These are phyloP conservation scores for Purpureocillium takamizusanense DNA, from an alignment of 2,329 filamentous ascomycete species.

Conservation along the genomic window DNA sequence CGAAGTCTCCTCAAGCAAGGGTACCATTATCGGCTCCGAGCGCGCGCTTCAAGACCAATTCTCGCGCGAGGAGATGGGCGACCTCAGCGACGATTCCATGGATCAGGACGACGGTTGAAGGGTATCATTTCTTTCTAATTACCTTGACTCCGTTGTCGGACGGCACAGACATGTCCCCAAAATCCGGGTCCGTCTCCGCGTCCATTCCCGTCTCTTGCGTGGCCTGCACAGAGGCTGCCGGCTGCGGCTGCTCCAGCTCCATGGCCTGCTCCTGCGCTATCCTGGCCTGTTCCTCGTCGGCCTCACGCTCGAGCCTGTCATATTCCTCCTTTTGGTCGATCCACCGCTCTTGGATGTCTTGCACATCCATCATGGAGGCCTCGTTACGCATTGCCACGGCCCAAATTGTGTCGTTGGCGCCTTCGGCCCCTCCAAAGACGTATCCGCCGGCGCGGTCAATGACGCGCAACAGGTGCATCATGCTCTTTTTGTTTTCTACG, in stretches of 20 bases:
- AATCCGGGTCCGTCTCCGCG: slow-evolving; percentile 31
- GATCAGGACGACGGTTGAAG: slow-evolving; percentile 28
- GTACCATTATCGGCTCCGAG: slow-evolving; percentile 8
- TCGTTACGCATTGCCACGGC: slow-evolving; percentile 83
- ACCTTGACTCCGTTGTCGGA: slow-evolving; percentile 63
- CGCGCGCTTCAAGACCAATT: slow-evolving; percentile 16
- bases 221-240: slow-evolving; percentile 9
- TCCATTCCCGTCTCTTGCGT: slow-evolving; percentile 7
- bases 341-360: slow-evolving; percentile 94
- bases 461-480: slow-evolving; percentile 83
- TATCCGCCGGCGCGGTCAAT: slow-evolving; percentile 92
- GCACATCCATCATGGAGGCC: slow-evolving; percentile 65
- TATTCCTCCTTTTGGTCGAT: slow-evolving; percentile 82
- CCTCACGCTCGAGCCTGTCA: slow-evolving; percentile 68
- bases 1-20: slow-evolving; percentile 8
- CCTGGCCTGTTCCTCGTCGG: slow-evolving; percentile 67
- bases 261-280: slow-evolving; percentile 26
- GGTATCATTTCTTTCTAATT: slow-evolving; percentile 52
- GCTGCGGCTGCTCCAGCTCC: slow-evolving; percentile 21
- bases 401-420: slow-evolving; percentile 95
- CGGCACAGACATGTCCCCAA: slow-evolving; percentile 42
- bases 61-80: slow-evolving; percentile 32
- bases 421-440: slow-evolving; percentile 82
- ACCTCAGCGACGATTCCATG: slow-evolving; percentile 34
- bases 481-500: slow-evolving; percentile 93